phyloP scores from a whole-genome alignment of 768 basidiomycete species.

The Clavulina sp. region DNA sequence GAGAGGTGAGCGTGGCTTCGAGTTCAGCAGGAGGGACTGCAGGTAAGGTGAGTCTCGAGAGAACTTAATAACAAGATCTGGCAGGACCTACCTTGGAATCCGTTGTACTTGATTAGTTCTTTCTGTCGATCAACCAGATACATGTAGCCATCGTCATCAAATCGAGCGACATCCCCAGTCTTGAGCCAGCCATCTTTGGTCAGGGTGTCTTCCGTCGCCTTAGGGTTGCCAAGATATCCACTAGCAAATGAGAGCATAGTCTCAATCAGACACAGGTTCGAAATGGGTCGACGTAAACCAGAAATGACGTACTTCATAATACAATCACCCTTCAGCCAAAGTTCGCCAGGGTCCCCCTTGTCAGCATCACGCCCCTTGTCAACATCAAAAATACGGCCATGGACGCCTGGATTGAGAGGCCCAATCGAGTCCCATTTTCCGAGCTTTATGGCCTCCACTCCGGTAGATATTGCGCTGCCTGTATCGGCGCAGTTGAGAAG shows the following conservation, averaged over 20 bases:
- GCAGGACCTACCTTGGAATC: not conserved
- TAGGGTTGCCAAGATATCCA: constrained; percentile 42
- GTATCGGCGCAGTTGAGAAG: too few species aligned
- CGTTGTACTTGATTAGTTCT: constrained; percentile 18
- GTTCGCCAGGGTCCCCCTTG: constrained; percentile 18
- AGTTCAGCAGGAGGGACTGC: constrained; percentile 80
- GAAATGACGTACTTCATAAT: too few species aligned
- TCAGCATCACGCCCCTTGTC: constrained; percentile 13
- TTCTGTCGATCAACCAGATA: constrained; percentile 20
- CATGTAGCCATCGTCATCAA: constrained; percentile 26
- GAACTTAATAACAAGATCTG: too few species aligned
- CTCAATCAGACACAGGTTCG: too few species aligned
- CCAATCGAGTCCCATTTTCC: too few species aligned
- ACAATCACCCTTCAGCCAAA: constrained; percentile 28
- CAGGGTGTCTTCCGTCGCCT: constrained; percentile 30
- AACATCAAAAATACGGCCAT: too few species aligned
- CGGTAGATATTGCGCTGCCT: too few species aligned
- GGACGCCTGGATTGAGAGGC: too few species aligned
- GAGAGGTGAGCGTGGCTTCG: too few species aligned
- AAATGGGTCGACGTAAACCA: too few species aligned
- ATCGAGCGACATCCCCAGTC: constrained; percentile 35
- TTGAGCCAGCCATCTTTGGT: constrained; percentile 40
- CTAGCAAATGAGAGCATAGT: too few species aligned
- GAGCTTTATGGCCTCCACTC: too few species aligned
- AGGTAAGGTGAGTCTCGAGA: not conserved